Base-by-base conservation (phyloP, 2,329 filamentous ascomycete genomes). In the Delphinella strobiligena region DNA sequence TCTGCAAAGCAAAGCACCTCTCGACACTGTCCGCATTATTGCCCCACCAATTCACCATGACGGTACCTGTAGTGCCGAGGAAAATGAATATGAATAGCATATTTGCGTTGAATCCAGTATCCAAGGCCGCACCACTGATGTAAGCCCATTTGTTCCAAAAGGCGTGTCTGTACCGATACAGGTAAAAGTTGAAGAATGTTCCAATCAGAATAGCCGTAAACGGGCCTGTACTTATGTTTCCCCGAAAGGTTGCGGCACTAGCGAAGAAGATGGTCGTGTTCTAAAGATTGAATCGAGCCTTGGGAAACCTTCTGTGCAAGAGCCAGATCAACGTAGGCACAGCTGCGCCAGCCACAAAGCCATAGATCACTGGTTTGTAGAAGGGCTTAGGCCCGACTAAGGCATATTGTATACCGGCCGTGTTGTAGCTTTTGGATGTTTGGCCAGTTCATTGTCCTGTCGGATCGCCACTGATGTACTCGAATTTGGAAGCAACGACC, bases 251-350 rank as follows among this genome's bases (percentile, higher is more conserved):
- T 0, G 70, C 59, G 42, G 74, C 56, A 4, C 66, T 64, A 2
- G 67, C 68, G 52, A 73, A 75, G 59, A 78, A 78, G 40, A 78
- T 78, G 5, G 72, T 78, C 15, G 70, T 67, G 48, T 78, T 79
- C 66, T 66, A 74, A 15, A 78, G 62, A 22, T 72, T 66, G 48
- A 67, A 74, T 27, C 71, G 71, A 45, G 63, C 70, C n/a, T 68
- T 69, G 0, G 74, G 74, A 47, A 77, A 75, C 14, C 57, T 49
- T 7, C 63, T 62, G 49, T 78, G 69, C 7, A 76, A 60, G 0
- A 59, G 44, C 47, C 66, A 78, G 15, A 78, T 55, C 3, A 69
- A 17, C 1, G 64, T 36, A 0, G 71, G 71, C 0, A 60, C 55
- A n/a, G 55, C 41, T 2, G 66, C 67, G 7, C 71, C 71, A 31